These are phyloP conservation scores for Teunomyces aglyptinius DNA, from an alignment of 805 yeast genomes.

Conservation along the genomic window DNA sequence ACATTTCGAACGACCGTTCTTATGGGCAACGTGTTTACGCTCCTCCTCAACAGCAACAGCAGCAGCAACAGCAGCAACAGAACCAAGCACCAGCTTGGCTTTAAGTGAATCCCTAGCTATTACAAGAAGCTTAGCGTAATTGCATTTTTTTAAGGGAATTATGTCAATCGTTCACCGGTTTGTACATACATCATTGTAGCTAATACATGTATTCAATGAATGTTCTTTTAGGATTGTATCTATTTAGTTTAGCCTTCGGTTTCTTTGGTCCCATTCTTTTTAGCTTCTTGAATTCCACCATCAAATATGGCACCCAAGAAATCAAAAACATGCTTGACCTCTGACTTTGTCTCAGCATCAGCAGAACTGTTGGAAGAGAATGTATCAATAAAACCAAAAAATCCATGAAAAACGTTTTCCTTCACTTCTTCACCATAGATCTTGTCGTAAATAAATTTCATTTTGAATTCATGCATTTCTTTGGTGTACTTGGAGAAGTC, in stretches of 20 bases:
- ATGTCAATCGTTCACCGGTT: too few relatives aligned
- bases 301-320: slow-evolving; percentile 50
- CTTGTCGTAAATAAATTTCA: slow-evolving; percentile 85
- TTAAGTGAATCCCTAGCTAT: background rate
- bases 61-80: slow-evolving; percentile 15
- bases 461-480: slow-evolving; percentile 83
- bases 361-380: slow-evolving; percentile 40
- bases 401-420: slow-evolving; percentile 86
- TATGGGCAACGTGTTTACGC: slow-evolving; percentile 3
- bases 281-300: slow-evolving; percentile 11
- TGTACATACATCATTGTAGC: background rate
- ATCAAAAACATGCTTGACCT: slow-evolving; percentile 61
- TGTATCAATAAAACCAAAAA: slow-evolving; percentile 86
- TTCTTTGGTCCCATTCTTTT: slow-evolving; percentile 7
- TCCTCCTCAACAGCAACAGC: slow-evolving; percentile 8
- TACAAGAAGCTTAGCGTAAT: background rate
- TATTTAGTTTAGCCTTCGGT: background rate
- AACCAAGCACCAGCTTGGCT: slow-evolving; percentile 10
- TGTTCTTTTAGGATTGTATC: background rate
- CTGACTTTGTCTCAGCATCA: slow-evolving; percentile 24
- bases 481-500: slow-evolving; percentile 62
- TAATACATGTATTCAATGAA: background rate
- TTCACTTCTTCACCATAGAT: slow-evolving; percentile 86
- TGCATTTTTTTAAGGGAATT: background rate
- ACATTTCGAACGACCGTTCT: background rate